phyloP scores from a whole-genome alignment of 768 basidiomycete species.

The Cystofilobasidium macerans region DNA sequence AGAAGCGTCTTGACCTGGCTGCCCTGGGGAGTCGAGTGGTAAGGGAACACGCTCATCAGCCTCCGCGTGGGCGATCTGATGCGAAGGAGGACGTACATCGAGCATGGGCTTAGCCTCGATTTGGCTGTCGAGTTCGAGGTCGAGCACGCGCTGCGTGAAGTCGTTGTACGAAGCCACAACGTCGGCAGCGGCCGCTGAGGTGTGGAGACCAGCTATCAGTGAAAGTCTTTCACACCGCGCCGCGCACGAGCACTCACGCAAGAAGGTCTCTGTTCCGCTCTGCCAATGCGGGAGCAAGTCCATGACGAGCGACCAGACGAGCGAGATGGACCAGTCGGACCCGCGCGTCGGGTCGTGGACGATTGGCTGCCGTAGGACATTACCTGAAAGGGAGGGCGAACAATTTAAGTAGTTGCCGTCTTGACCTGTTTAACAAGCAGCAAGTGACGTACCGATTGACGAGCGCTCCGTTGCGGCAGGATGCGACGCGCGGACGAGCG shows the following conservation, averaged over 20 bases:
- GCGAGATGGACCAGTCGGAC: conserved; percentile 57
- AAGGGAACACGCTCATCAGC: background rate
- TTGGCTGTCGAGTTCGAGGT: conserved; percentile 49
- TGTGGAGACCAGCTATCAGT: conserved; percentile 39
- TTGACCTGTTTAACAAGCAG: no score
- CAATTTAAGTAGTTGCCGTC: no score
- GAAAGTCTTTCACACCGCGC: background rate
- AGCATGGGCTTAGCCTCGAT: conserved; percentile 65
- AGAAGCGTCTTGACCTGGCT: conserved; percentile 52
- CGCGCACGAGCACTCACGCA: background rate
- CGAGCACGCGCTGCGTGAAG: conserved; percentile 52
- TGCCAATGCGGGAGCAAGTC: conserved; percentile 55
- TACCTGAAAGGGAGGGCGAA: conserved; percentile 43
- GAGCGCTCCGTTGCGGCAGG: conserved; percentile 45
- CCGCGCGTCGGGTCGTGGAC: conserved; percentile 57
- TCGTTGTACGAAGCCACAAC: conserved; percentile 55
- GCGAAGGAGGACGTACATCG: conserved; percentile 47
- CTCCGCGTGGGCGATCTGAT: no score
- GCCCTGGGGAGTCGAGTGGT: conserved; percentile 51
- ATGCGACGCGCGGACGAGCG: conserved; percentile 33
- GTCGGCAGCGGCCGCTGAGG: conserved; percentile 44
- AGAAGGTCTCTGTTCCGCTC: conserved; percentile 23
- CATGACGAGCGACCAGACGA: conserved; percentile 63
- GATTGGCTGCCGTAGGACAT: conserved; percentile 54
- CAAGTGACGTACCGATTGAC: conserved; percentile 51